Evolutionary conservation across 2,329 filamentous ascomycete genomes (phyloP).

Genomic region (Cytospora mali): DNA sequence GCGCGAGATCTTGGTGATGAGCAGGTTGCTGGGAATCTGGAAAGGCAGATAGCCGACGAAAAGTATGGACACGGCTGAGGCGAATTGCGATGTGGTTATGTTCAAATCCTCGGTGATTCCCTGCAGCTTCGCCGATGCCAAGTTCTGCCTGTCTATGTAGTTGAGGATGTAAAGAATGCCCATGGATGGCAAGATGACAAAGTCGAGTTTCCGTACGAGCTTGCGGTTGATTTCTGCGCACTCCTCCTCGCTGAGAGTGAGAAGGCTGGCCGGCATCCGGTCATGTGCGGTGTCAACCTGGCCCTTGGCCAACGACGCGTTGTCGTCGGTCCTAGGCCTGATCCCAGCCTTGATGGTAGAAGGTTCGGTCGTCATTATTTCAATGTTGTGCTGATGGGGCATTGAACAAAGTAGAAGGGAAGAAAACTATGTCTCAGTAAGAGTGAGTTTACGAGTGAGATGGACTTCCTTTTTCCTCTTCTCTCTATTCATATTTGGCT

Average conservation of each 20-base stretch:
- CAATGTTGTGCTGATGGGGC: no score
- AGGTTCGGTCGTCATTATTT: no score
- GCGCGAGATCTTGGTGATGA: constrained; percentile 71
- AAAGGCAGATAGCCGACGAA: constrained; percentile 58
- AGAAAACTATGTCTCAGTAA: no score
- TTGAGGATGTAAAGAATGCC: constrained; percentile 45
- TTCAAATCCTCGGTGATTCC: constrained; percentile 44
- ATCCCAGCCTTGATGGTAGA: no score
- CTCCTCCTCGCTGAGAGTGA: constrained; percentile 14
- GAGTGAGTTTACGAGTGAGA: no score
- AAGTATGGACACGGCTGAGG: constrained; percentile 46
- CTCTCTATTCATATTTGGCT: no score
- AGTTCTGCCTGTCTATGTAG: constrained; percentile 43
- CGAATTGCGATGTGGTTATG: constrained; percentile 41
- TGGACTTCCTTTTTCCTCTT: no score
- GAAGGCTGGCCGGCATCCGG: constrained; percentile 24
- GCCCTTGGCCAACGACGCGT: constrained; percentile 24
- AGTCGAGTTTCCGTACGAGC: constrained; percentile 28
- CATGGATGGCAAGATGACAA: constrained; percentile 32
- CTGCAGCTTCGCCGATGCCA: constrained; percentile 43
- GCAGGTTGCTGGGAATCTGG: constrained; percentile 75
- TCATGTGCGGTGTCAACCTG: constrained; percentile 17
- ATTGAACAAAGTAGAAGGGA: no score
- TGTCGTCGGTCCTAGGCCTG: no score
- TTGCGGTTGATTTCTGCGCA: constrained; percentile 25